These are phyloP conservation scores for Fusarium goolgardi DNA, from an alignment of 2,329 filamentous ascomycete species.

Conservation along the genomic window DNA sequence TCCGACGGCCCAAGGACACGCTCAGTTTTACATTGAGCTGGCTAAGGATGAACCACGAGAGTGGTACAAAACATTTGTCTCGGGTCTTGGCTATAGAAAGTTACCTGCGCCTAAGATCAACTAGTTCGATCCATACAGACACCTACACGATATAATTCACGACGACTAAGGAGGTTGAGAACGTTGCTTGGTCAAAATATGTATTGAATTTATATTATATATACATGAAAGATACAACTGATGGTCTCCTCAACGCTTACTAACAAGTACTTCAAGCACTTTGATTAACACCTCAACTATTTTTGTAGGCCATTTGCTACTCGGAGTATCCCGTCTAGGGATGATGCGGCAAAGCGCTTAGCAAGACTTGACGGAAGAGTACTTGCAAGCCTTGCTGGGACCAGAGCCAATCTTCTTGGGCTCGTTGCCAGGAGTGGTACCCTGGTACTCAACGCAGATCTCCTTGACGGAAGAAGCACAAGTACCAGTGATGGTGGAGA, in stretches of 20 bases:
- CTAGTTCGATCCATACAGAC: too few species aligned
- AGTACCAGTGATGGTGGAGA: slow-evolving; percentile 33
- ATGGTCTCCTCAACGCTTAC: background rate
- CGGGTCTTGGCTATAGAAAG: slow-evolving; percentile 15
- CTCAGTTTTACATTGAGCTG: slow-evolving; percentile 13
- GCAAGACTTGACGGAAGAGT: slow-evolving; percentile 41
- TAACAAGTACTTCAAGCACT: slow-evolving; percentile 5
- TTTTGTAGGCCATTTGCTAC: background rate
- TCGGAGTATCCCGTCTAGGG: background rate
- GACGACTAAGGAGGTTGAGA: background rate
- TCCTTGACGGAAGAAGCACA: slow-evolving; percentile 42
- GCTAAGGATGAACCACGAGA: slow-evolving; percentile 4
- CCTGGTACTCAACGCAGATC: slow-evolving; percentile 42
- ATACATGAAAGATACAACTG: background rate
- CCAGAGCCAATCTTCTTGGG: slow-evolving; percentile 43
- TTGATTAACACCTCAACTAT: background rate
- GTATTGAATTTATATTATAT: slow-evolving; percentile 20
- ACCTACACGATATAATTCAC: background rate
- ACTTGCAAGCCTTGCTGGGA: slow-evolving; percentile 39
- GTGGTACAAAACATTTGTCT: slow-evolving; percentile 29
- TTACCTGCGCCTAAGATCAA: background rate
- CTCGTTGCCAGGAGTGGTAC: slow-evolving; percentile 43
- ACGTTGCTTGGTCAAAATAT: background rate
- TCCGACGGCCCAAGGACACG: background rate
- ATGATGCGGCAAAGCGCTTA: slow-evolving; percentile 9